Percentiles rank a stretch among this genome's conserved stretches.
phyloP scores from a whole-genome alignment of 306 rosid genomes.

The Myrica gale region DNA sequence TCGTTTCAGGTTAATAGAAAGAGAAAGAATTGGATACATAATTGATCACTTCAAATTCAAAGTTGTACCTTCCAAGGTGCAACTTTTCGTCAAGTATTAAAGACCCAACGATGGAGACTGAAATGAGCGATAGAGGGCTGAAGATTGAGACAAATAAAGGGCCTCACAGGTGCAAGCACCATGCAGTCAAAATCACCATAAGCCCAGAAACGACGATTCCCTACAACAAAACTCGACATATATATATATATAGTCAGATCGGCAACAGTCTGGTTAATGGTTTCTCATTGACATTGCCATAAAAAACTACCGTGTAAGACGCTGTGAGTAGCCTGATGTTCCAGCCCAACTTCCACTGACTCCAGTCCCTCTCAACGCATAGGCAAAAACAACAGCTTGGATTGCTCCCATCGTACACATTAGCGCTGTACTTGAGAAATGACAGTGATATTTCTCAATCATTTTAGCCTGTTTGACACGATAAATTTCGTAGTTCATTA shows the following conservation, averaged over 20 bases:
- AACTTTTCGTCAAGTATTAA: constrained; percentile 40
- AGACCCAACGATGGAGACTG: constrained; percentile 43
- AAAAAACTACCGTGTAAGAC: constrained; percentile 46
- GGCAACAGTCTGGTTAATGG: no score
- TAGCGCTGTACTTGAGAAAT: constrained; percentile 55
- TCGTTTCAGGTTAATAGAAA: no score
- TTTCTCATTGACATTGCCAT: no score
- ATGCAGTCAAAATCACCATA: constrained; percentile 24
- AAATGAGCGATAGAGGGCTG: constrained; percentile 48
- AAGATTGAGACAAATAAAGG: constrained; percentile 52
- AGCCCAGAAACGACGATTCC: constrained; percentile 49
- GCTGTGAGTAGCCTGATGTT: constrained; percentile 53
- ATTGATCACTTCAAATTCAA: no score
- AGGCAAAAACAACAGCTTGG: constrained; percentile 49
- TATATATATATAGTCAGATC: no score
- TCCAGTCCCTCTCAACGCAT: constrained; percentile 52
- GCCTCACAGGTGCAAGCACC: constrained; percentile 46
- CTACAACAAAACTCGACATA: constrained; percentile 11
- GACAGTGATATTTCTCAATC: constrained; percentile 50
- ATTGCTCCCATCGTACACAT: constrained; percentile 57
- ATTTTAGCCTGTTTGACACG: constrained; percentile 48
- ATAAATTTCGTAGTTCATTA: not conserved
- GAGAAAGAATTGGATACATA: not conserved
- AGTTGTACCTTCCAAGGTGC: constrained; percentile 52
- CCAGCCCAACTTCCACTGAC: constrained; percentile 66